These are phyloP conservation scores for Neofusicoccum laricinum DNA, from an alignment of 2,329 filamentous ascomycete genomes.

Conservation along the genomic window DNA sequence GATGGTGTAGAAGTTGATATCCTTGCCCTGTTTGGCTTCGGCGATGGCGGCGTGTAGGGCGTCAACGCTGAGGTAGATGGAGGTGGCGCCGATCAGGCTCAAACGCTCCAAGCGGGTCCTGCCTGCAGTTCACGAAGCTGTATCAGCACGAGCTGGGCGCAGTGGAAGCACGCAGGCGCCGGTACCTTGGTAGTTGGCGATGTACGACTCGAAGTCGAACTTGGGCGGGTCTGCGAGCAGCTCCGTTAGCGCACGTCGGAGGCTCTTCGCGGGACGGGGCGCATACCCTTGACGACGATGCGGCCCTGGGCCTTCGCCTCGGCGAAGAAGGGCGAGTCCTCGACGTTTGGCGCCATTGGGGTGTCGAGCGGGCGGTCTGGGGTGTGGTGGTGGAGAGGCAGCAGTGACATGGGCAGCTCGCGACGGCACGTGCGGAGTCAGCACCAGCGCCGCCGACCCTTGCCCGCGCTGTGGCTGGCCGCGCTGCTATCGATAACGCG, in stretches of 20 bases:
- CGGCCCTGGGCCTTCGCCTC: constrained; percentile 26
- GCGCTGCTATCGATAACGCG: too few relatives aligned
- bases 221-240: constrained; percentile 67
- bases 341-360: constrained; percentile 31
- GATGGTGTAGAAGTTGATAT: constrained; percentile 68
- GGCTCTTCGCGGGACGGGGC: background rate
- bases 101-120: constrained; percentile 79
- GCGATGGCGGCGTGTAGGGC: constrained; percentile 73
- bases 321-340: constrained; percentile 36
- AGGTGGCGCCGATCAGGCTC: constrained; percentile 75
- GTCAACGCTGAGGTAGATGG: constrained; percentile 71
- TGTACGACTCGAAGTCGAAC: constrained; percentile 87
- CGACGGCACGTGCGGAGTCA: background rate
- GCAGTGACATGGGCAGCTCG: constrained; percentile 1
- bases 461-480: too few relatives aligned
- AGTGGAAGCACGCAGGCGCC: background rate
- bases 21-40: constrained; percentile 73
- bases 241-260: background rate
- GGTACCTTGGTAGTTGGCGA: constrained; percentile 81
- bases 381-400: background rate
- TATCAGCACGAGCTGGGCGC: background rate
- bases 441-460: background rate
- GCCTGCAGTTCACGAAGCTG: constrained; percentile 49
- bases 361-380: background rate
- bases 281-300: constrained; percentile 33